Percentiles rank a stretch among this genome's conserved stretches.
These are phyloP conservation scores for Picea glauca DNA, from an alignment of 75 land plant genomes.

Conservation along the genomic window DNA sequence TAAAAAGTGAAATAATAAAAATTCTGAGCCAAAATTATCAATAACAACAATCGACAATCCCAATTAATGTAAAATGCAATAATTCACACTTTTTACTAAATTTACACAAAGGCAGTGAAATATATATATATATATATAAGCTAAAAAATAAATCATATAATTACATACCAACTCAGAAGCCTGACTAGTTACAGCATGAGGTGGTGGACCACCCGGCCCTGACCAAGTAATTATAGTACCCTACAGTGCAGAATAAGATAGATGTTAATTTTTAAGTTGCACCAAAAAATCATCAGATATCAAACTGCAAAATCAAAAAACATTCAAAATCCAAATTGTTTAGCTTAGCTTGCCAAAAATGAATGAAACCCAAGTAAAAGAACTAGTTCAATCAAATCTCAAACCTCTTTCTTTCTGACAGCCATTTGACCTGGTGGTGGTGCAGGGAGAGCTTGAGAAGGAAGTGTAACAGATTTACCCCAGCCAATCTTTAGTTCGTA, in stretches of 20 bases:
- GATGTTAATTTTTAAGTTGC: neutral
- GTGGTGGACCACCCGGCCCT: slow-evolving; percentile 85
- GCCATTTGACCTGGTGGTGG: slow-evolving; percentile 99
- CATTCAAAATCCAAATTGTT: no score
- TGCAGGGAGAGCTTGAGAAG: slow-evolving; percentile 96
- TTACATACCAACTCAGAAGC: slow-evolving; percentile 81
- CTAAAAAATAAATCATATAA: neutral
- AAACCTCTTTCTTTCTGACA: slow-evolving; percentile 89
- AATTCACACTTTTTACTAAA: neutral
- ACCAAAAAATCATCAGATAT: neutral
- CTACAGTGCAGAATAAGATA: slow-evolving; percentile 21
- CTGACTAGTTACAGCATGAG: slow-evolving; percentile 64
- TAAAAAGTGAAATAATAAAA: neutral
- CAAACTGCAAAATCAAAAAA: neutral
- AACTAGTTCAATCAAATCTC: slow-evolving; percentile 5
- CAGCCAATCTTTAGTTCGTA: slow-evolving; percentile 97
- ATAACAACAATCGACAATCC: neutral
- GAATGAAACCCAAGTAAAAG: neutral
- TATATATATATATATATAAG: no score
- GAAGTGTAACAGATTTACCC: slow-evolving; percentile 96
- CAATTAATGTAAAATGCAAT: neutral
- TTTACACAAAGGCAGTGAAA: no score
- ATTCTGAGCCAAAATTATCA: neutral
- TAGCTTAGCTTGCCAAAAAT: no score
- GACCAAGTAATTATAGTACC: slow-evolving; percentile 79